Conservation (phyloP, 2,329 filamentous ascomycete genomes). For the Alternaria brassicicola region DNA sequence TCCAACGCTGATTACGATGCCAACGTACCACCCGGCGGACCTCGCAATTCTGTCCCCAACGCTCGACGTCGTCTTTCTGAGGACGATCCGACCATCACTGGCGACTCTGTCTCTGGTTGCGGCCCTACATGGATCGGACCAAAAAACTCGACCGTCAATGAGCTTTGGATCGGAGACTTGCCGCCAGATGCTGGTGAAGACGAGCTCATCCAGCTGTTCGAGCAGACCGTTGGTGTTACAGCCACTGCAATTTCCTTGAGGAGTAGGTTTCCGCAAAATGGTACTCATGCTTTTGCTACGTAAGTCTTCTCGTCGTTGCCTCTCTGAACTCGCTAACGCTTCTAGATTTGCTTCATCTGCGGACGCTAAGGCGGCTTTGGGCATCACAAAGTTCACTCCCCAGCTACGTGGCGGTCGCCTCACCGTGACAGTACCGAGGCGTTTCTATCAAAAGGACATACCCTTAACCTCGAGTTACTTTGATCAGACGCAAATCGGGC, state of each 20-base stretch:
- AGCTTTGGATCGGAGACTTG: constrained; percentile 36
- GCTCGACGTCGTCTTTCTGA: constrained; percentile 8
- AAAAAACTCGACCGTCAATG: constrained; percentile 32
- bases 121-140: constrained; percentile 39
- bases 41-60: constrained; percentile 3
- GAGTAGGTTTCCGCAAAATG: not conserved
- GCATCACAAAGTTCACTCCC: constrained; percentile 10
- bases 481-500: not conserved
- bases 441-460: constrained; percentile 25
- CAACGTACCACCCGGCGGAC: not conserved
- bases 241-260: constrained; percentile 12
- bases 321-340: constrained; percentile 9
- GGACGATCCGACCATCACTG: constrained; percentile 24
- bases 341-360: constrained; percentile 21
- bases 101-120: constrained; percentile 33
- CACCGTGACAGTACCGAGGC: constrained; percentile 28
- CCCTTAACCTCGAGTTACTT: not conserved
- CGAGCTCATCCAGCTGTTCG: constrained; percentile 29
- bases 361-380: constrained; percentile 23
- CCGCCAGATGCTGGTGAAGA: constrained; percentile 18
- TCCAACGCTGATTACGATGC: constrained; percentile 16
- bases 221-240: constrained; percentile 14
- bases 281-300: constrained; percentile 28
- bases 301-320: constrained; percentile 9
- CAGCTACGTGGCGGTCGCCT: constrained; percentile 17